Percentiles rank a stretch among this genome's conserved stretches.
Evolutionary conservation across 2,329 filamentous ascomycete genomes (phyloP).

Genomic region (Epichloe scottii): DNA sequence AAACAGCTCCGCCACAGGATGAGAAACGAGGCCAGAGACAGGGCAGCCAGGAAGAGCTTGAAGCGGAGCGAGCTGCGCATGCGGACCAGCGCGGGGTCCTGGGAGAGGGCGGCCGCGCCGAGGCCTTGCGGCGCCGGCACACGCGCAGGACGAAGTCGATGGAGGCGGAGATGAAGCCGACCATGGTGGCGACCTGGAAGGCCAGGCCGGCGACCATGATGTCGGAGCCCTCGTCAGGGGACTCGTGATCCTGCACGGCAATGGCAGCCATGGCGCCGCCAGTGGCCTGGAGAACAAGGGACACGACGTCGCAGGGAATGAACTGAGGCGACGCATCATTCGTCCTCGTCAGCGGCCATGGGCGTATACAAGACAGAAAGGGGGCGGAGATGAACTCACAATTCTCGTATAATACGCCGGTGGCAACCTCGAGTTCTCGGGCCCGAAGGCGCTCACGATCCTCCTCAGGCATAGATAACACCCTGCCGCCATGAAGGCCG

Average conservation of each 20-base stretch:
- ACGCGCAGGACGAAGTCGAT: slow-evolving; percentile 36
- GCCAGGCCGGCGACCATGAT: slow-evolving; percentile 53
- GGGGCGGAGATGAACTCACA: slow-evolving; percentile 20
- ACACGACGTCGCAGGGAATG: slow-evolving; percentile 49
- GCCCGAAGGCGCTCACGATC: slow-evolving; percentile 35
- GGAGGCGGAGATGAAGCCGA: slow-evolving; percentile 38
- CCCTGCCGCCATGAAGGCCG: slow-evolving; percentile 50
- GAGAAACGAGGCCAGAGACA: slow-evolving; percentile 44
- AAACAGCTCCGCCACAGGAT: slow-evolving; percentile 55
- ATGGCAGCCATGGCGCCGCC: slow-evolving; percentile 44
- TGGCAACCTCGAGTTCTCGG: slow-evolving; percentile 34
- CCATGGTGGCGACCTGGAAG: slow-evolving; percentile 46
- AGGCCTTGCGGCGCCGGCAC: slow-evolving; percentile 11
- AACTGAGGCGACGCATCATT: slow-evolving; percentile 27
- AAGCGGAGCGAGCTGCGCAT: slow-evolving; percentile 33
- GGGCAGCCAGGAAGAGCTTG: slow-evolving; percentile 39
- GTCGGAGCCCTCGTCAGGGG: slow-evolving; percentile 33
- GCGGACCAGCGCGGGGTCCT: slow-evolving; percentile 21
- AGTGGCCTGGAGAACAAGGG: slow-evolving; percentile 45
- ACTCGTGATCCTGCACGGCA: slow-evolving; percentile 24
- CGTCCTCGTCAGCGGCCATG: too few relatives aligned
- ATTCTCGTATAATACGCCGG: slow-evolving; percentile 36
- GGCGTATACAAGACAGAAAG: background rate
- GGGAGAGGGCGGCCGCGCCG: slow-evolving; percentile 22
- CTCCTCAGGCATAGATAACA: slow-evolving; percentile 49